Base-by-base conservation (phyloP, 768 basidiomycete genomes). In the Agrocybe pediades region DNA sequence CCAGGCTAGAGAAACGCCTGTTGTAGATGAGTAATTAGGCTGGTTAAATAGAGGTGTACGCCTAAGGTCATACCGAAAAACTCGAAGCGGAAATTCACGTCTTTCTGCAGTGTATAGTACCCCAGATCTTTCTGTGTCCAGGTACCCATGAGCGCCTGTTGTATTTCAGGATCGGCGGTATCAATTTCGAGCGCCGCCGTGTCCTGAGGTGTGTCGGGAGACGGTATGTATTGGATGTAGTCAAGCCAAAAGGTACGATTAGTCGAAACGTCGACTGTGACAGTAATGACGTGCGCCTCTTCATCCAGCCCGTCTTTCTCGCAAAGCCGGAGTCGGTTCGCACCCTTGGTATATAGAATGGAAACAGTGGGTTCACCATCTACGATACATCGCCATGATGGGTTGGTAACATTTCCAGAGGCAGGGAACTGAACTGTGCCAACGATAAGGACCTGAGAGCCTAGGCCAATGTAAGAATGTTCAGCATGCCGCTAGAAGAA, bases 241-340 rank as follows among this genome's bases (percentile, higher is more conserved):
- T 70, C 69, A 17, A 70, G 60, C 67, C 67, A 68, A 45, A 70
- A 70, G 0, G 65, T 65, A n/a, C 59, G 60, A 20, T 55, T 36
- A 26, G 45, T 26, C 3, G 49, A 33, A 4, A 57, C 54, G 16
- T 52, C 62, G 8, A 60, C 62, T 9, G 61, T 61, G 9, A 69
- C 55, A 8, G 59, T 61, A 19, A 71, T 25, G 19, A 45, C 51
- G 36, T 71, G 68, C 5, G 40, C 40, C 9, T 65, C 65, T 29
- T 66, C 29, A 30, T 30, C 29, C 29, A 62, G 27, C 9, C 39
- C 45, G 41, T 52, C 46, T 29, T 20, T 19, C 21, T 48, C 51
- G 33, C 56, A 57, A 8, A 53, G 33, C 3, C 36, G 29, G n/a
- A 40, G 24, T 19, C 46, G 48, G 26, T 57, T 57, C 27, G 47